Evolutionary conservation across 257 asterid species (phyloP).

Genomic region (Fraxinus pennsylvanica): DNA sequence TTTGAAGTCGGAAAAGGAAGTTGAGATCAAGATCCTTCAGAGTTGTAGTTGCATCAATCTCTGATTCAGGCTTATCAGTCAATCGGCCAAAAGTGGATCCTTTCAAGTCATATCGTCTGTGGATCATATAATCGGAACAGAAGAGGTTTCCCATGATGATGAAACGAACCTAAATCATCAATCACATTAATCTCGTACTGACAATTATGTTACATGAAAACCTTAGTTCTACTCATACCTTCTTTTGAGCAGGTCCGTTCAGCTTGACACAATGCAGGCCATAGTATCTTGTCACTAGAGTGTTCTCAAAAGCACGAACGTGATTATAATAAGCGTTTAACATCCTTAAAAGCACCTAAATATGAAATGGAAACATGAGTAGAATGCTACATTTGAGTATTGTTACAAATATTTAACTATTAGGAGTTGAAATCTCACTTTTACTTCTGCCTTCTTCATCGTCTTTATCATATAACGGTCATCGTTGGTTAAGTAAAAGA

Average conservation of each 20-base stretch:
- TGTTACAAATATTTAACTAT: background rate
- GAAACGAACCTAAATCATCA: conserved; percentile 63
- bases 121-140: conserved; percentile 72
- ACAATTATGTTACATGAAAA: background rate
- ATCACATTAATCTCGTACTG: conserved; percentile 16
- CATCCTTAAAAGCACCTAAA: conserved; percentile 70
- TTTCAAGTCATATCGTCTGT: conserved; percentile 76
- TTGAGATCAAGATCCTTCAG: conserved; percentile 92
- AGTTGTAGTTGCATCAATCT: conserved; percentile 83
- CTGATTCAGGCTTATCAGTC: conserved; percentile 86
- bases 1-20: conserved; percentile 72
- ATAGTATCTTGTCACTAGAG: conserved; percentile 60
- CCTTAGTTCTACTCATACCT: conserved; percentile 44
- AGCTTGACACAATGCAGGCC: conserved; percentile 69
- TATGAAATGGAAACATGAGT: background rate
- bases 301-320: conserved; percentile 58
- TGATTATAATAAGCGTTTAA: conserved; percentile 62
- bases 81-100: conserved; percentile 93
- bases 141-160: conserved; percentile 88
- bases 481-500: conserved; percentile 85
- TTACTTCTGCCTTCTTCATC: conserved; percentile 95
- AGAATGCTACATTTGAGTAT: background rate
- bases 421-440: conserved; percentile 45
- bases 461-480: conserved; percentile 99
- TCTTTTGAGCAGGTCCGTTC: conserved; percentile 61